Percentiles rank a stretch among this genome's conserved stretches.
phyloP scores from a whole-genome alignment of 2,329 filamentous ascomycete species.

The Colletotrichum caudatum region DNA sequence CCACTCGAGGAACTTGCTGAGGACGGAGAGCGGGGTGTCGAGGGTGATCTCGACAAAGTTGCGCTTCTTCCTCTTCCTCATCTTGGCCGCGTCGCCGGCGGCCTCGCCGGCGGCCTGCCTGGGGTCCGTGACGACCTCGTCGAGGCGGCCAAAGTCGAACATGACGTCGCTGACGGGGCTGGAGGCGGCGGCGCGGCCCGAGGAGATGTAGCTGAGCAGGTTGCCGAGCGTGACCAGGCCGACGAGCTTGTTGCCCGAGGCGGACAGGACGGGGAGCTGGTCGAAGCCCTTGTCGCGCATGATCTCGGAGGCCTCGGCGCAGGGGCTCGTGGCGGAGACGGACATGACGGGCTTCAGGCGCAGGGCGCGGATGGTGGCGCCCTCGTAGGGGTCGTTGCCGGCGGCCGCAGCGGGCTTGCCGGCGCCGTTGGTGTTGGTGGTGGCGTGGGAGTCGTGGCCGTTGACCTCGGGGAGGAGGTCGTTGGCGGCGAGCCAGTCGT shows the following conservation, averaged over 20 bases:
- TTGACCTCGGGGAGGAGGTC: slow-evolving; percentile 78
- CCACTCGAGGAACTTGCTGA: slow-evolving; percentile 97
- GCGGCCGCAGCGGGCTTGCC: slow-evolving; percentile 47
- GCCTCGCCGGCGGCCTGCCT: slow-evolving; percentile 68
- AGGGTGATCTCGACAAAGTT: slow-evolving; percentile 95
- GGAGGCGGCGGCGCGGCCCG: slow-evolving; percentile 79
- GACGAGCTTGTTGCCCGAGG: slow-evolving; percentile 78
- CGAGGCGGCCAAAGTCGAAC: slow-evolving; percentile 92
- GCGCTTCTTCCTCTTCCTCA: slow-evolving; percentile 66
- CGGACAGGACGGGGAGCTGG: slow-evolving; percentile 88
- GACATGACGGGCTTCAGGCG: slow-evolving; percentile 95
- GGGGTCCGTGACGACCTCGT: slow-evolving; percentile 92
- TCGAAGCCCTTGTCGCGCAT: slow-evolving; percentile 99
- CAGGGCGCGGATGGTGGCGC: slow-evolving; percentile 83
- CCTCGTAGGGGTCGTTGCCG: slow-evolving; percentile 75
- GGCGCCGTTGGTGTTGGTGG: slow-evolving; percentile 50
- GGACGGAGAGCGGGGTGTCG: slow-evolving; percentile 83
- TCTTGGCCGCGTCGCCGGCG: slow-evolving; percentile 52
- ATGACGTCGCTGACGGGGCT: slow-evolving; percentile 88
- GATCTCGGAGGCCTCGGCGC: slow-evolving; percentile 91
- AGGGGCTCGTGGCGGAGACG: slow-evolving; percentile 76
- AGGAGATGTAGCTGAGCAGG: slow-evolving; percentile 88
- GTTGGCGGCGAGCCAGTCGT: slow-evolving; percentile 98
- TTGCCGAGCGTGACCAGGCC: slow-evolving; percentile 96
- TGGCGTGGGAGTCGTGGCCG: slow-evolving; percentile 59